Evolutionary conservation across 177 flowering plant species (phyloP), one percentile per base, ranked within the genome.

Genomic region (Telopea speciosissima): DNA sequence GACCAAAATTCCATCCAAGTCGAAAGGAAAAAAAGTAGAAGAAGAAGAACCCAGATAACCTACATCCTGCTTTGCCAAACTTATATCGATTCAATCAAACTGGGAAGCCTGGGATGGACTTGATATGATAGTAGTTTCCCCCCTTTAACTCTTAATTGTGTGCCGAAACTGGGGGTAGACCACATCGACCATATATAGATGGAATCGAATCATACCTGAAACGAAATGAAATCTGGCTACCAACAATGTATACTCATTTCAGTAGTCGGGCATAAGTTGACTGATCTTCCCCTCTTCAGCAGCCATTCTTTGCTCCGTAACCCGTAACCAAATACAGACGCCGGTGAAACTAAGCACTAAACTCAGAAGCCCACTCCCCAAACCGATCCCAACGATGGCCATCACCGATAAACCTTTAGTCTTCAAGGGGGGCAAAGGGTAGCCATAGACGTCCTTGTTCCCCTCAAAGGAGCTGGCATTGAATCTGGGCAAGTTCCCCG

Each of bases 221-320:
- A 36, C 40, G 40, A 36, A 36, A 36, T 8, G 40, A 36, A 36
- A 36, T 36, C 40, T 36, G 40, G 40, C 8, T 36, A 36, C 9
- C 8, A 36, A 36, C 40, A 36, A 36, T 36, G 40, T 36, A 36
- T 36, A 52, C 5, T 3, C 21, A 24, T 25, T 14, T 87, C 85
- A 93, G 76, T 90, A 91, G 73, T 93, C 97, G 62, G 98, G 98
- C 93, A 88, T 89, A 17, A 84, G 82, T 28, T 90, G 97, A 71
- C 81, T 79, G 62, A 84, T 85, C 81, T 93, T 89, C 12, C 90
- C 94, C 79, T 90, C 94, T 36, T 87, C 90, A 7, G 70, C 78
- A 11, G 79, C 81, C 83, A 85, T 77, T 71, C 85, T 84, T 70
- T 82, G 83, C 68, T 94, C 98, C 1, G 90, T 85, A 40, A 86